Percentiles rank a stretch among this genome's conserved stretches.
These are phyloP conservation scores for Phytophthora fragariaefolia DNA, from an alignment of 352 stramenopile species.

Conservation along the genomic window DNA sequence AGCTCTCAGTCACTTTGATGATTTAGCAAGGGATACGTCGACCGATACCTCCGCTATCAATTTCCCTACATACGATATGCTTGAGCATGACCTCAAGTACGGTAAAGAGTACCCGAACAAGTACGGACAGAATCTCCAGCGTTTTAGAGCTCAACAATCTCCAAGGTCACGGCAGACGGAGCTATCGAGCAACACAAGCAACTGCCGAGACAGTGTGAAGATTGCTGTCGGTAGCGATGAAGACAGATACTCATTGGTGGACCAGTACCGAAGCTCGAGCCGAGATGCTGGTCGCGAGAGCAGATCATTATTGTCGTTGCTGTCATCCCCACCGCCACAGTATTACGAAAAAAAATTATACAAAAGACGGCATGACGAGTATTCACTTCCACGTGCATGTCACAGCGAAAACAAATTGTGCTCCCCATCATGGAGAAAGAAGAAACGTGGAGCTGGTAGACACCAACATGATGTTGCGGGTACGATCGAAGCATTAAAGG, in stretches of 20 bases:
- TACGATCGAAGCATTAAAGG: constrained; percentile 44
- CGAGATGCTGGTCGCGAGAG: background rate
- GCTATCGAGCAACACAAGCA: background rate
- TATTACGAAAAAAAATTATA: background rate
- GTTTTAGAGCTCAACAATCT: no score
- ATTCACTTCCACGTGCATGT: no score
- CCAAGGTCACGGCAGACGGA: no score
- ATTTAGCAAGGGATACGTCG: constrained; percentile 4
- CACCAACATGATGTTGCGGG: constrained; percentile 25
- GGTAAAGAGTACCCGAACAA: background rate
- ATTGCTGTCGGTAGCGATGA: background rate
- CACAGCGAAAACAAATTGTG: background rate
- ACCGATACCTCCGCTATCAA: background rate
- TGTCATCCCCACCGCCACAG: background rate
- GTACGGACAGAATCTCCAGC: background rate
- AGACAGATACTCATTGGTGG: background rate
- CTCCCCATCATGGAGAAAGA: background rate
- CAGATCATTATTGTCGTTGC: background rate
- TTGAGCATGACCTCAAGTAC: background rate
- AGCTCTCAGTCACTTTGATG: constrained; percentile 19
- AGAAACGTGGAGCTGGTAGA: background rate
- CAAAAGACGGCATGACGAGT: no score
- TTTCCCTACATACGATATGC: background rate
- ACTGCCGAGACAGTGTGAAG: background rate
- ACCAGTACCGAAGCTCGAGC: background rate